Conservation (phyloP, 257 asterid genomes). For the Solanum ossicruentum region DNA sequence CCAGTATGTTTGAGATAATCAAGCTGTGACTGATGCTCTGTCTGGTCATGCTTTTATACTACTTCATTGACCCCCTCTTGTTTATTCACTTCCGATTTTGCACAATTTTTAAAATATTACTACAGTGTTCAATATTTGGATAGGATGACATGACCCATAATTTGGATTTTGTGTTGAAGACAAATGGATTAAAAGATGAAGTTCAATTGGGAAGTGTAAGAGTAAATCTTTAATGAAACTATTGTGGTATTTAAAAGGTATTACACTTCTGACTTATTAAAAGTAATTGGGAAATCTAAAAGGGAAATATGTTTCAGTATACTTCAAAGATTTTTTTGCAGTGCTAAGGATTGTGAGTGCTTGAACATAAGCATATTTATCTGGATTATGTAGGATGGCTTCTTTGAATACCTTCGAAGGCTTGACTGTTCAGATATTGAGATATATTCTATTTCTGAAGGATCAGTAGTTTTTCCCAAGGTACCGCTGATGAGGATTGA, state of each 20-base stretch:
- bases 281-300: neutral
- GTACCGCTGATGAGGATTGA: slow-evolving; percentile 92
- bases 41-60: neutral
- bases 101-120: neutral
- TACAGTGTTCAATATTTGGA: neutral
- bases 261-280: neutral
- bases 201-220: neutral
- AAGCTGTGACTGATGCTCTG: neutral
- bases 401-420: slow-evolving; percentile 72
- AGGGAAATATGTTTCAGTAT: neutral
- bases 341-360: neutral
- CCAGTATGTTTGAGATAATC: neutral
- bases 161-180: neutral
- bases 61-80: neutral
- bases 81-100: neutral
- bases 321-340: neutral
- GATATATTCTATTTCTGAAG: slow-evolving; percentile 88
- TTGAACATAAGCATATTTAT: neutral
- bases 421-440: slow-evolving; percentile 83
- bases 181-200: neutral
- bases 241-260: neutral
- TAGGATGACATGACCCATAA: neutral
- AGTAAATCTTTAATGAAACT: neutral
- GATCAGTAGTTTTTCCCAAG: slow-evolving; percentile 89
- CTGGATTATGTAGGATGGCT: slow-evolving; percentile 47